Evolutionary conservation across 495 filamentous ascomycete genomes (phyloP).

Genomic region (Neurospora cerealis): DNA sequence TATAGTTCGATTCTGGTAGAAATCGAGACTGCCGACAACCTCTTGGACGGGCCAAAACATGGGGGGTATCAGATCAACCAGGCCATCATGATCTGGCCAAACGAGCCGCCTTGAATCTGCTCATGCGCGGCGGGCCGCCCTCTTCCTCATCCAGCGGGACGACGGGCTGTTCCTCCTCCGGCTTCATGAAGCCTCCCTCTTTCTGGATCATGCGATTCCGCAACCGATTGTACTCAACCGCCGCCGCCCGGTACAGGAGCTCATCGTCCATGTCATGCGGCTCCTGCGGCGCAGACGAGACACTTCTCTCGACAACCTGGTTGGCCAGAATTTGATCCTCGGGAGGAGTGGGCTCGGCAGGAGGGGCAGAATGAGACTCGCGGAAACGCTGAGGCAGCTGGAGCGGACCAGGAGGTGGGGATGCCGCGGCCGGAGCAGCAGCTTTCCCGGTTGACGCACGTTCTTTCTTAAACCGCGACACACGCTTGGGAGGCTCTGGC

Average conservation of each 20-base stretch:
- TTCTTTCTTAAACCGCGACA: constrained; percentile 39
- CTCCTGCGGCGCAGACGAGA: constrained; percentile 34
- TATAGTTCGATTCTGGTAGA: constrained; percentile 10
- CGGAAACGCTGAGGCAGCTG: constrained; percentile 20
- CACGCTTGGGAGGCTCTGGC: constrained; percentile 23
- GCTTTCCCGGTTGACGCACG: constrained; percentile 4
- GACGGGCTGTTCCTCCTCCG: constrained; percentile 41
- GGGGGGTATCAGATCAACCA: not conserved
- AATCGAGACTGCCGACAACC: constrained; percentile 10
- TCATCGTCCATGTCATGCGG: constrained; percentile 66
- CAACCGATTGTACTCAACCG: constrained; percentile 67
- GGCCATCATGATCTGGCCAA: constrained; percentile 36
- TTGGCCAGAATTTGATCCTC: constrained; percentile 47
- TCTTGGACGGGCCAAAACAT: not conserved
- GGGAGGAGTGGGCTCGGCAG: constrained; percentile 38
- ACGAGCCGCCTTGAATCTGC: constrained; percentile 82
- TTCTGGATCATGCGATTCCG: constrained; percentile 70
- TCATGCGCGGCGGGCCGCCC: constrained; percentile 58
- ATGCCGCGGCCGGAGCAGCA: not conserved
- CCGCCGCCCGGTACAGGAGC: constrained; percentile 64
- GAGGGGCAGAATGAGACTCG: not conserved
- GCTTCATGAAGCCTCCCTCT: constrained; percentile 62
- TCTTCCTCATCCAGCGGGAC: constrained; percentile 57
- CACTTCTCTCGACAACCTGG: constrained; percentile 52
- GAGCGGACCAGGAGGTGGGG: constrained; percentile 21